phyloP scores from a whole-genome alignment of 139 green algal genomes.

The Ettlia oleoabundans region DNA sequence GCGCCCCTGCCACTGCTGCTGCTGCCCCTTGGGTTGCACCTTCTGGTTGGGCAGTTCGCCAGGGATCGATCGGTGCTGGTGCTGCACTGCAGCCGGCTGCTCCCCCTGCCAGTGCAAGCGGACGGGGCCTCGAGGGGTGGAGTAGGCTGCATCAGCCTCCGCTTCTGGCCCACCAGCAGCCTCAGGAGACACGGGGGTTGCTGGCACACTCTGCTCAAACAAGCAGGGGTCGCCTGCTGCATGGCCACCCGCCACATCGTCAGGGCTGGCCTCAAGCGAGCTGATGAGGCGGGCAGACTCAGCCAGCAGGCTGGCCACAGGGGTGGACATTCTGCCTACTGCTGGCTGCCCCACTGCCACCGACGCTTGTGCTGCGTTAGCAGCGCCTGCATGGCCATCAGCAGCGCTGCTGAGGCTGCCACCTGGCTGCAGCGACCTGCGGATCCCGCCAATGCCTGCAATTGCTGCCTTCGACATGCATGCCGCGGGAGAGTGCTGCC shows the following conservation, averaged over 20 bases:
- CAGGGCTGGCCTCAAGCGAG: constrained; percentile 12
- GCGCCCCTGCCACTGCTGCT: background rate
- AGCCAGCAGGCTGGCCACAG: constrained; percentile 8
- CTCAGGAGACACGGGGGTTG: background rate
- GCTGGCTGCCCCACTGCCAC: background rate
- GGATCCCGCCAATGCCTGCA: constrained; percentile 13
- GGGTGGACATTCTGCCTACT: constrained; percentile 11
- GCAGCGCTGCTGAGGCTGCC: too few species aligned
- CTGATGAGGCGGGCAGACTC: constrained; percentile 29
- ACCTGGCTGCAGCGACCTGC: too few species aligned
- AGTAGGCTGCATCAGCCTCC: background rate
- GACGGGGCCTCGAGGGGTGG: background rate
- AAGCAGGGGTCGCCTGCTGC: background rate
- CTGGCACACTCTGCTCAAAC: background rate
- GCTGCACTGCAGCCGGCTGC: background rate
- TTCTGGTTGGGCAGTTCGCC: too few species aligned
- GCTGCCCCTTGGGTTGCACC: background rate
- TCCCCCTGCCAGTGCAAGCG: background rate
- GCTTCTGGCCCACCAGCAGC: background rate
- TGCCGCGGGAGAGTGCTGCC: constrained; percentile 13
- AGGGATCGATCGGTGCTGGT: background rate
- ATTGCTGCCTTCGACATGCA: constrained; percentile 12
- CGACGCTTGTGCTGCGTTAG: background rate
- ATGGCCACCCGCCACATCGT: background rate
- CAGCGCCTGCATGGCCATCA: background rate